These are phyloP conservation scores for Alternaria sp. DNA, from an alignment of 2,329 filamentous ascomycete species.

Conservation along the genomic window DNA sequence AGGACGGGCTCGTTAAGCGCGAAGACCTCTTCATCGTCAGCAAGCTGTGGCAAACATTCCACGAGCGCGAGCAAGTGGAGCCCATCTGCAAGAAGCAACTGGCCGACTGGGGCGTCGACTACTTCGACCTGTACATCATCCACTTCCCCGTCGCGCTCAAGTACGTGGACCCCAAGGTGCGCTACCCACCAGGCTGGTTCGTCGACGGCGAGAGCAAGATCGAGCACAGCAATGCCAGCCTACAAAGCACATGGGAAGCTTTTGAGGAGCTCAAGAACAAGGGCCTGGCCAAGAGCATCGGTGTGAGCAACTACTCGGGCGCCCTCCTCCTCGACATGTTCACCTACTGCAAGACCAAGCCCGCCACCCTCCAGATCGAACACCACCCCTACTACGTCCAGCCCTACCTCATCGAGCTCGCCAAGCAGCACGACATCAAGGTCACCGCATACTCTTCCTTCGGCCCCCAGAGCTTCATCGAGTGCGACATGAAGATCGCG, in stretches of 20 bases:
- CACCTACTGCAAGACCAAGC: conserved; percentile 53
- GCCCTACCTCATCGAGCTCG: conserved; percentile 43
- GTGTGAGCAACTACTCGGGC: conserved; percentile 47
- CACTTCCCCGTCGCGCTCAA: conserved; percentile 90
- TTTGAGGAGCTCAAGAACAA: conserved; percentile 49
- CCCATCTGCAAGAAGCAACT: conserved; percentile 71
- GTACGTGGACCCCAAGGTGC: conserved; percentile 46
- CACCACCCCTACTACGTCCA: conserved; percentile 49
- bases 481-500: conserved; percentile 45
- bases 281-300: conserved; percentile 45
- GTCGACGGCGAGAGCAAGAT: conserved; percentile 47
- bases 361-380: conserved; percentile 46
- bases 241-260: conserved; percentile 50
- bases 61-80: conserved; percentile 77
- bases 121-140: conserved; percentile 64
- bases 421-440: conserved; percentile 40
- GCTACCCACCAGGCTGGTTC: conserved; percentile 48
- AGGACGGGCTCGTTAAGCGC: conserved; percentile 47
- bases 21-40: conserved; percentile 90
- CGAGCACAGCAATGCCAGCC: conserved; percentile 38
- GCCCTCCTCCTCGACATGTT: conserved; percentile 61
- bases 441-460: conserved; percentile 48
- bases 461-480: conserved; percentile 55
- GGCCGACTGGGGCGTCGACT: conserved; percentile 46
- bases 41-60: conserved; percentile 94